Conservation (phyloP, 1,139 yeast genomes). For the Yamadazyma sp. region DNA sequence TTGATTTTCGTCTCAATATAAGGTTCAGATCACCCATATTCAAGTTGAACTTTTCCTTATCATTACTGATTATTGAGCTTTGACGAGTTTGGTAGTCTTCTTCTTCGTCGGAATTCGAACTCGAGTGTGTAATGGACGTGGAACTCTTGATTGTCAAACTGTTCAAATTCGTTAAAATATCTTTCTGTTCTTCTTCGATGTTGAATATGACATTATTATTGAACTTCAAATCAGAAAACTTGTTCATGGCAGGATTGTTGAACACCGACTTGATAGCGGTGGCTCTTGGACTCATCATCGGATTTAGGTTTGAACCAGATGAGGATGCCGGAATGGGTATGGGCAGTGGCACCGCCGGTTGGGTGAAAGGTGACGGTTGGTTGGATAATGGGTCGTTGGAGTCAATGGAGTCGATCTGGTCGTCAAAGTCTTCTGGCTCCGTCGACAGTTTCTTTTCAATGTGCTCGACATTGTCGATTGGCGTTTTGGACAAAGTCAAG, state of each 20-base stretch:
- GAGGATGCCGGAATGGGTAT: slow-evolving; percentile 7
- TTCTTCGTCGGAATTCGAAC: slow-evolving; percentile 21
- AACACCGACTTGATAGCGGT: slow-evolving; percentile 48
- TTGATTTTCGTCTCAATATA: slow-evolving; percentile 37
- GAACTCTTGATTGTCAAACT: slow-evolving; percentile 16
- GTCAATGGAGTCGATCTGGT: slow-evolving; percentile 7
- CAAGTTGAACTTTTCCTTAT: slow-evolving; percentile 42
- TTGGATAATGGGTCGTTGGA: slow-evolving; percentile 15
- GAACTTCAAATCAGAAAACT: slow-evolving; percentile 15
- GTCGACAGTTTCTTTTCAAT: slow-evolving; percentile 4
- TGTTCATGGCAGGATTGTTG: slow-evolving; percentile 45
- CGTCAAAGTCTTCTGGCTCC: neutral
- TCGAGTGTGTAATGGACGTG: slow-evolving; percentile 16
- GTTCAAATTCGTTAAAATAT: slow-evolving; percentile 17
- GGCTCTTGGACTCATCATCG: slow-evolving; percentile 36
- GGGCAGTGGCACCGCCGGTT: slow-evolving; percentile 10
- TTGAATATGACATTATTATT: slow-evolving; percentile 38
- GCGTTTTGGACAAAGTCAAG: slow-evolving; percentile 3
- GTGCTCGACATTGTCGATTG: slow-evolving; percentile 12
- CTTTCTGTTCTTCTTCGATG: slow-evolving; percentile 19
- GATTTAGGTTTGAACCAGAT: slow-evolving; percentile 3
- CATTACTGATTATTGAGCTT: slow-evolving; percentile 42
- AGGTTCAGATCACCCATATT: slow-evolving; percentile 45
- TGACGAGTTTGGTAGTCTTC: slow-evolving; percentile 40
- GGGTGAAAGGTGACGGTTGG: slow-evolving; percentile 20